A percentile compares a stretch with the other conserved stretches of the same genome.
These are phyloP conservation scores for Moesziomyces aphidis DNA, from an alignment of 1,284 basidiomycete species.

Conservation along the genomic window DNA sequence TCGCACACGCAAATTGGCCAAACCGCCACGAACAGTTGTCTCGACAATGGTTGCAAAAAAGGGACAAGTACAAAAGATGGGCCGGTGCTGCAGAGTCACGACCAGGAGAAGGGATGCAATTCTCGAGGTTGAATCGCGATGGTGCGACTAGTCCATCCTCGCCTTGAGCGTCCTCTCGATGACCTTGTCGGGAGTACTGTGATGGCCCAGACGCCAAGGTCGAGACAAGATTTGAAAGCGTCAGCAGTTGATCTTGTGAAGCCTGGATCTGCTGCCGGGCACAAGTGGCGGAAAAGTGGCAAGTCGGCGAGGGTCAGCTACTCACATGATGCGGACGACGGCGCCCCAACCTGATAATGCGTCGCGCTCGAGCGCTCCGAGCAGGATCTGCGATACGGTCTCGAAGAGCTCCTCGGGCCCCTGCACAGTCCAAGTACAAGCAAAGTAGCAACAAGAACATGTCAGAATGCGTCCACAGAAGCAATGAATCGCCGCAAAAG, in stretches of 20 bases:
- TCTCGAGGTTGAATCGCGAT: background rate
- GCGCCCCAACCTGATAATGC: conserved; percentile 98
- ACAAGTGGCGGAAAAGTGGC: no score
- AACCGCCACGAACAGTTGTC: background rate
- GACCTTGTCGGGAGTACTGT: conserved; percentile 65
- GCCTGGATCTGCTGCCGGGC: no score
- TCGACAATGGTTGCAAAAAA: conserved; percentile 10
- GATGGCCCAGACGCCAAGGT: background rate
- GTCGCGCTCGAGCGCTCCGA: conserved; percentile 96
- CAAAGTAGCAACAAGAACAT: background rate
- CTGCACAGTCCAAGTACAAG: conserved; percentile 51
- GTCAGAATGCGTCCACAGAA: background rate
- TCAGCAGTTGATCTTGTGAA: background rate
- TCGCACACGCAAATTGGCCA: no score
- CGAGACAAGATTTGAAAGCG: background rate
- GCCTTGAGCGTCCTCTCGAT: conserved; percentile 64
- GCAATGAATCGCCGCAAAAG: background rate
- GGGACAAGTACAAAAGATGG: conserved; percentile 37
- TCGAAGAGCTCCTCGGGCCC: conserved; percentile 97
- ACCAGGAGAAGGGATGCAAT: background rate
- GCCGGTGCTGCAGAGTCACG: background rate
- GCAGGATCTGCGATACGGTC: conserved; percentile 94
- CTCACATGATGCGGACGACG: conserved; percentile 94
- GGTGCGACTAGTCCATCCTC: conserved; percentile 75
- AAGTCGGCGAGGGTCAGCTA: conserved; percentile 36